Conservation (phyloP, 495 filamentous ascomycete genomes). For the Aspergillus bridgeri region DNA sequence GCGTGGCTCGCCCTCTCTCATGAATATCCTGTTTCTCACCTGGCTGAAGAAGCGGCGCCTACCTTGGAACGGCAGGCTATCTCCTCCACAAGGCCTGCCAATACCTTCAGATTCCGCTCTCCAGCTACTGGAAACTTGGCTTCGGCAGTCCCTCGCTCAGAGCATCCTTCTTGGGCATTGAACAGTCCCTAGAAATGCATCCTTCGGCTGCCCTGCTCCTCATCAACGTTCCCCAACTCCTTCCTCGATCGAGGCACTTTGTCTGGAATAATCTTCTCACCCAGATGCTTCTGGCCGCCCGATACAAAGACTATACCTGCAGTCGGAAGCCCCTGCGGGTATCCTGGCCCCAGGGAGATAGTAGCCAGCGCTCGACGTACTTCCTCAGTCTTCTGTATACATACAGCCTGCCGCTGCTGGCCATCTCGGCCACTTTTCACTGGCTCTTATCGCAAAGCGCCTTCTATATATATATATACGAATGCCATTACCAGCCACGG, state of each 20-base stretch:
- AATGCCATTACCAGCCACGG: not conserved
- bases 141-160: too few relatives aligned
- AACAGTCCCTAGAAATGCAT: too few relatives aligned
- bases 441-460: constrained; percentile 41
- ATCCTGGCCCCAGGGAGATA: constrained; percentile 31
- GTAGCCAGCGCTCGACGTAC: constrained; percentile 43
- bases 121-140: too few relatives aligned
- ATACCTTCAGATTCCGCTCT: too few relatives aligned
- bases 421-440: constrained; percentile 26
- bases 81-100: too few relatives aligned
- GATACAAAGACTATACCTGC: constrained; percentile 31
- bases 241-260: constrained; percentile 41
- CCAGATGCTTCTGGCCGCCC: constrained; percentile 34
- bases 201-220: too few relatives aligned
- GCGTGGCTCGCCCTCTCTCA: too few relatives aligned
- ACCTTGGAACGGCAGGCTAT: too few relatives aligned
- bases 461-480: constrained; percentile 19
- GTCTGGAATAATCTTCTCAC: constrained; percentile 39
- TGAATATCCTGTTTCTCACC: too few relatives aligned
- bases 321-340: constrained; percentile 40
- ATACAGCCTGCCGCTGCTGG: constrained; percentile 32
- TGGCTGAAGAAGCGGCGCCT: too few relatives aligned
- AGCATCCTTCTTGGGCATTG: too few relatives aligned
- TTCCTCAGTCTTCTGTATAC: constrained; percentile 39
- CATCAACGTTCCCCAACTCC: constrained; percentile 42